These are phyloP conservation scores for Haplographium delicatum DNA, from an alignment of 495 filamentous ascomycete species.

Conservation along the genomic window DNA sequence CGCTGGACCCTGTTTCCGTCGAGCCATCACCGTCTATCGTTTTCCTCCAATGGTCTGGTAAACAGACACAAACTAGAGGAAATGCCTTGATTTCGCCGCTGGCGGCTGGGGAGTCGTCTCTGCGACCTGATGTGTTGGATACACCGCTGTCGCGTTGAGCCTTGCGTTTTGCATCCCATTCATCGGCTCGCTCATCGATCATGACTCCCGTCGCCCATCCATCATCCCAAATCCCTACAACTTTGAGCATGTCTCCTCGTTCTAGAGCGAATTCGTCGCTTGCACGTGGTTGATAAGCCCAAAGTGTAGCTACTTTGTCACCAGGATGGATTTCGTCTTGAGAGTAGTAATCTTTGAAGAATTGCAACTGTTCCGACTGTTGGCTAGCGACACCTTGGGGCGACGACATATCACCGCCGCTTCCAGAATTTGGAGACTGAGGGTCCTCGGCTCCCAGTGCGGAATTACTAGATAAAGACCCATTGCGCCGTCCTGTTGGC, in stretches of 20 bases:
- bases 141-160: slow-evolving; percentile 89
- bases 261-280: slow-evolving; percentile 92
- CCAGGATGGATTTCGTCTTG: slow-evolving; percentile 91
- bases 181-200: slow-evolving; percentile 76
- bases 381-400: slow-evolving; percentile 78
- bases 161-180: slow-evolving; percentile 73
- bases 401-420: slow-evolving; percentile 72
- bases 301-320: slow-evolving; percentile 85
- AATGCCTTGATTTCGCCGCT: slow-evolving; percentile 95
- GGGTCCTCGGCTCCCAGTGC: slow-evolving; percentile 64
- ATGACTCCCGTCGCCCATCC: slow-evolving; percentile 96
- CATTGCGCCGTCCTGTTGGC: slow-evolving; percentile 67
- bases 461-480: slow-evolving; percentile 86
- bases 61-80: slow-evolving; percentile 94
- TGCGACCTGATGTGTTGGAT: slow-evolving; percentile 69
- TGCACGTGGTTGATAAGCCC: slow-evolving; percentile 94
- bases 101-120: slow-evolving; percentile 56
- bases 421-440: slow-evolving; percentile 68
- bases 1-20: slow-evolving; percentile 49
- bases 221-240: slow-evolving; percentile 99
- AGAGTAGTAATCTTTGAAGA: slow-evolving; percentile 99
- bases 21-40: slow-evolving; percentile 86
- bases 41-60: slow-evolving; percentile 95
- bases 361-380: slow-evolving; percentile 89
- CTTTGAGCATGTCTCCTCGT: slow-evolving; percentile 96